Conservation (phyloP, 2,329 filamentous ascomycete species). For the Rhynchosporium graminicola region DNA sequence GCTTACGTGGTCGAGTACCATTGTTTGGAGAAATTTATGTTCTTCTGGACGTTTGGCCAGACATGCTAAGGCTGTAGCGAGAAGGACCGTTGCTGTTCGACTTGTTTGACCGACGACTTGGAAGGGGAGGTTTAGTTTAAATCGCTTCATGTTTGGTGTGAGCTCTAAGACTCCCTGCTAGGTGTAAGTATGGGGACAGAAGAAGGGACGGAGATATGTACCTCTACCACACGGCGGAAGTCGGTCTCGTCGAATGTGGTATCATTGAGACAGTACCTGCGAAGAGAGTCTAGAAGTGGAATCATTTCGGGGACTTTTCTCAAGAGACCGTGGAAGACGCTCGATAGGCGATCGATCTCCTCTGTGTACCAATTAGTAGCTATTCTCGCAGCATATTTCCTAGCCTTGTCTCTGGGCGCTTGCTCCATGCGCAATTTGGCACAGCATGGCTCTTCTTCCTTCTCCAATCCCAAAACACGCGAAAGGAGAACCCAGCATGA, state of each 20-base stretch:
- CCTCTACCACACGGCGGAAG: slow-evolving; percentile 46
- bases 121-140: slow-evolving; percentile 55
- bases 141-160: slow-evolving; percentile 47
- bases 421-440: background rate
- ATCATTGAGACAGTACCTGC: slow-evolving; percentile 51
- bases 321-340: slow-evolving; percentile 47
- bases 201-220: slow-evolving; percentile 5
- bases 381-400: background rate
- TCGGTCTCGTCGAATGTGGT: slow-evolving; percentile 52
- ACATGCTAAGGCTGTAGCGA: slow-evolving; percentile 54
- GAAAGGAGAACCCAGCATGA: background rate
- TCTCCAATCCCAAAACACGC: background rate
- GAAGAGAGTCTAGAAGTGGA: slow-evolving; percentile 47
- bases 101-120: slow-evolving; percentile 50
- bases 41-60: slow-evolving; percentile 49
- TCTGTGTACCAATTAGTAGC: slow-evolving; percentile 41
- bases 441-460: background rate
- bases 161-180: slow-evolving; percentile 44
- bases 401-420: slow-evolving; percentile 1
- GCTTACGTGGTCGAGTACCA: slow-evolving; percentile 54
- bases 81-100: slow-evolving; percentile 51
- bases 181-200: slow-evolving; percentile 6
- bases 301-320: slow-evolving; percentile 46
- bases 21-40: slow-evolving; percentile 45
- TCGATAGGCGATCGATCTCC: slow-evolving; percentile 51